Conservation (phyloP, 129 eudicot species). For the Lactuca sativa region DNA sequence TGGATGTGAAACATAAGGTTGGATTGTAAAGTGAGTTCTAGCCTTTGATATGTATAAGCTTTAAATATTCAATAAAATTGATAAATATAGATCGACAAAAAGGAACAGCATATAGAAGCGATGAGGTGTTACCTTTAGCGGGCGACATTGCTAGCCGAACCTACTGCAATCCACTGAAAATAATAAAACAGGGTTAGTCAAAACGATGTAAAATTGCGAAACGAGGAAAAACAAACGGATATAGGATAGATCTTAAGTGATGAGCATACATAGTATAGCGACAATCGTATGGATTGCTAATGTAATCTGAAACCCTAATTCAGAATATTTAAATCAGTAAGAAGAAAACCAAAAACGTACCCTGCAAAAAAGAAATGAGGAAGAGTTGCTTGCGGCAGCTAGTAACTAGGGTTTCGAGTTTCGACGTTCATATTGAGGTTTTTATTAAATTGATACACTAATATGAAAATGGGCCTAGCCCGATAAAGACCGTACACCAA, state of each 20-base stretch:
- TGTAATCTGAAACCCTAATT: constrained; percentile 1
- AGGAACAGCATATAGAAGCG: neutral
- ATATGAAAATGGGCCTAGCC: constrained; percentile 16
- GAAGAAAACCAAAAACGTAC: constrained; percentile 13
- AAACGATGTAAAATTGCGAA: neutral
- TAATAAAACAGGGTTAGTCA: neutral
- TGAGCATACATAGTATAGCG: neutral
- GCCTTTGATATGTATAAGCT: neutral
- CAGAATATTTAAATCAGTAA: neutral
- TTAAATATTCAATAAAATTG: neutral
- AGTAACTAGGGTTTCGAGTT: constrained; percentile 28
- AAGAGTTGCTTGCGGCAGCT: neutral
- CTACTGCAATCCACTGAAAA: constrained; percentile 22
- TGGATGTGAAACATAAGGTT: neutral
- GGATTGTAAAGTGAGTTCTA: too few relatives aligned
- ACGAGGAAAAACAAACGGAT: neutral
- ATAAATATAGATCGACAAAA: neutral
- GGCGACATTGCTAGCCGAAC: constrained; percentile 19
- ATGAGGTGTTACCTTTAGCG: constrained; percentile 18
- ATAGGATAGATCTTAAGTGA: neutral
- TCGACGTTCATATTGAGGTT: neutral
- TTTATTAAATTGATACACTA: neutral
- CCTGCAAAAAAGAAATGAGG: constrained; percentile 27
- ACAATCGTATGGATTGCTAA: neutral
- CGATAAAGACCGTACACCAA: neutral